phyloP scores from a whole-genome alignment of 495 filamentous ascomycete genomes.

The Viridothelium virens region DNA sequence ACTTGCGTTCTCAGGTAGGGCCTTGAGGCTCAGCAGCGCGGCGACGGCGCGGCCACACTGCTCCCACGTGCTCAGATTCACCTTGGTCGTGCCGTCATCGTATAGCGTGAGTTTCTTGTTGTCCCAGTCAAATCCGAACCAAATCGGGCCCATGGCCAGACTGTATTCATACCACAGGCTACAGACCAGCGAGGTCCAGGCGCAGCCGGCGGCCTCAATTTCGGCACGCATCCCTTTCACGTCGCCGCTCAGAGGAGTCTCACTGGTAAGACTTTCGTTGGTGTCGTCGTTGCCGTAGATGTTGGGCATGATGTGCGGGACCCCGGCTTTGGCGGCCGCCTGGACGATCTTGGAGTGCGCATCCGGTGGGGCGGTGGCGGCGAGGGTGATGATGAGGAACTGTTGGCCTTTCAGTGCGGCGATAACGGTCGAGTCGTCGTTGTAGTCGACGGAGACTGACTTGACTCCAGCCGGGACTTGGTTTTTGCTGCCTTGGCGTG shows the following conservation, averaged over 20 bases:
- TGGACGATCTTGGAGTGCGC: conserved; percentile 42
- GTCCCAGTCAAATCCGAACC: conserved; percentile 43
- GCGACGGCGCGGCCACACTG: conserved; percentile 43
- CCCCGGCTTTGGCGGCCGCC: conserved; percentile 50
- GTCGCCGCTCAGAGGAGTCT: conserved; percentile 25
- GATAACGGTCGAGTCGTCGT: background rate
- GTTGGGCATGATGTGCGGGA: conserved; percentile 53
- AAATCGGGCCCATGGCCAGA: conserved; percentile 25
- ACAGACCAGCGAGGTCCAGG: conserved; percentile 24
- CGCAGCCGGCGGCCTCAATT: conserved; percentile 37
- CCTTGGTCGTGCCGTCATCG: conserved; percentile 42
- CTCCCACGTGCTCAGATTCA: conserved; percentile 36
- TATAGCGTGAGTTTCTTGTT: conserved; percentile 38
- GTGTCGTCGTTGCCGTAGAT: conserved; percentile 40
- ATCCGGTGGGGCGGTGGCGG: conserved; percentile 30
- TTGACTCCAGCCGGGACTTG: conserved; percentile 15
- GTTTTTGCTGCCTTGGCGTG: conserved; percentile 17
- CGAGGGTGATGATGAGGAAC: conserved; percentile 42
- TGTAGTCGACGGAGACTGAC: conserved; percentile 18
- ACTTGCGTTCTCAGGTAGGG: background rate
- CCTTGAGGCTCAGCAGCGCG: background rate
- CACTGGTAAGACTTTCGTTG: conserved; percentile 28
- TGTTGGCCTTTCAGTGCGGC: conserved; percentile 21
- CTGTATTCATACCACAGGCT: conserved; percentile 51
- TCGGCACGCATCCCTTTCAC: conserved; percentile 19